These are phyloP conservation scores for Salix udensis DNA, from an alignment of 345 rosid species.

Conservation along the genomic window DNA sequence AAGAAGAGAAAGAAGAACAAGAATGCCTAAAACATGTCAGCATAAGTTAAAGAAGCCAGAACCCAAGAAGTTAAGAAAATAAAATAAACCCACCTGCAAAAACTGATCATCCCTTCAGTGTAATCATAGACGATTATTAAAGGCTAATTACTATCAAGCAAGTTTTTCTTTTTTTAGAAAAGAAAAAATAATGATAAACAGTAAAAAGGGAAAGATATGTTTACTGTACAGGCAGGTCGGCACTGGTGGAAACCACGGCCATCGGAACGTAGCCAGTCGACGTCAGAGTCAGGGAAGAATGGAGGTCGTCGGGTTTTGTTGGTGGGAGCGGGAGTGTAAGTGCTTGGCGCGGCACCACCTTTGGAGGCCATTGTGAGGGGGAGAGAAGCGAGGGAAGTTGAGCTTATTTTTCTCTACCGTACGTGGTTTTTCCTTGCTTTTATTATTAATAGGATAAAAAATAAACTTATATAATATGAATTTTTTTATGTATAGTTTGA, in stretches of 20 bases:
- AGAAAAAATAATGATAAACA: background rate
- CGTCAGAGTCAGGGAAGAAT: slow-evolving; percentile 46
- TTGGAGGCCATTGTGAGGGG: slow-evolving; percentile 39
- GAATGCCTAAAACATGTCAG: background rate
- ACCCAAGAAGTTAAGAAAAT: background rate
- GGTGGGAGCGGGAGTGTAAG: slow-evolving; percentile 48
- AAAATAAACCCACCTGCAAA: background rate
- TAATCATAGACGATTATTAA: background rate
- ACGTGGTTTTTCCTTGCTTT: background rate
- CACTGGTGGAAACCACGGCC: slow-evolving; percentile 88
- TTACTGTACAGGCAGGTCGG: slow-evolving; percentile 69
- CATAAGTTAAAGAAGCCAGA: background rate
- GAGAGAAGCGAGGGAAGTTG: too few species aligned
- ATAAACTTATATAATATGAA: too few species aligned
- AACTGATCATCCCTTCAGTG: slow-evolving; percentile 1
- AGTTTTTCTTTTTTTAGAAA: background rate
- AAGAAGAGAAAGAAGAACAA: background rate
- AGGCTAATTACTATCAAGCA: background rate
- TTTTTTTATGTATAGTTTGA: too few species aligned
- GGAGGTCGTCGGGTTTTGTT: slow-evolving; percentile 39
- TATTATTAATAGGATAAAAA: too few species aligned
- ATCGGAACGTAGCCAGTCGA: slow-evolving; percentile 89
- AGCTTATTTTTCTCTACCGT: background rate
- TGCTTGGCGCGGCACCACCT: slow-evolving; percentile 46
- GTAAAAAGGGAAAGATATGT: background rate